phyloP scores from a whole-genome alignment of 2,329 filamentous ascomycete species.

The Kalaharituber pfeilii region DNA sequence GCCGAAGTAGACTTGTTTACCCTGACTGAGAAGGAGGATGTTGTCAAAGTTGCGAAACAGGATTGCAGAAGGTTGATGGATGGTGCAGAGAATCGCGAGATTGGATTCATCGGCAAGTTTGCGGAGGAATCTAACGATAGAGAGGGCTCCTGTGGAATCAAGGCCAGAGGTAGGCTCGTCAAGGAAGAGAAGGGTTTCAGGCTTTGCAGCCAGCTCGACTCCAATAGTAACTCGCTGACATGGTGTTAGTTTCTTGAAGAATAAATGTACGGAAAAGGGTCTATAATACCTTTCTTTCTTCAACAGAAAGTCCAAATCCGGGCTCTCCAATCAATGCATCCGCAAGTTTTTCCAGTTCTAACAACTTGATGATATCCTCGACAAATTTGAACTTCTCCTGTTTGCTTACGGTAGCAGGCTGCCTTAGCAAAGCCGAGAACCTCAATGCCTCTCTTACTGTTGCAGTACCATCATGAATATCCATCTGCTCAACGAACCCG shows the following conservation, averaged over 20 bases:
- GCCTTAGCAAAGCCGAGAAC: constrained; percentile 49
- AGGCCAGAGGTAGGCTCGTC: constrained; percentile 57
- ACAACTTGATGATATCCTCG: constrained; percentile 45
- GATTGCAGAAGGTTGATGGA: constrained; percentile 53
- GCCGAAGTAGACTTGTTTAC: constrained; percentile 58
- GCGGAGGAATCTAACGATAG: constrained; percentile 49
- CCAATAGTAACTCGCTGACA: constrained; percentile 54
- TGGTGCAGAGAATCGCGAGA: constrained; percentile 56
- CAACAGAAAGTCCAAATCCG: constrained; percentile 38
- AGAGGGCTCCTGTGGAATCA: constrained; percentile 51
- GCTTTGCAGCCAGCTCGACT: constrained; percentile 54
- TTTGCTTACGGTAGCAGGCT: constrained; percentile 37
- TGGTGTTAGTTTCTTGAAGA: background rate
- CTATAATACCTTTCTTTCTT: constrained; percentile 35
- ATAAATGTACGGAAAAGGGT: background rate
- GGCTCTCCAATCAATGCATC: constrained; percentile 45
- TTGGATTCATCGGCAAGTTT: constrained; percentile 41
- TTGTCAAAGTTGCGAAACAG: constrained; percentile 58
- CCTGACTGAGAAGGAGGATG: constrained; percentile 51
- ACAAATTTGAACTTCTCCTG: constrained; percentile 50
- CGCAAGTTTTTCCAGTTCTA: constrained; percentile 47
- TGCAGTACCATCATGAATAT: constrained; percentile 50
- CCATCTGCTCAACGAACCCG: constrained; percentile 55
- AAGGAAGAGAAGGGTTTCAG: constrained; percentile 48
- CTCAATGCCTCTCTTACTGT: constrained; percentile 51